Conservation (phyloP, 371 early-diverging fungal species). For the Mycotypha africana region DNA sequence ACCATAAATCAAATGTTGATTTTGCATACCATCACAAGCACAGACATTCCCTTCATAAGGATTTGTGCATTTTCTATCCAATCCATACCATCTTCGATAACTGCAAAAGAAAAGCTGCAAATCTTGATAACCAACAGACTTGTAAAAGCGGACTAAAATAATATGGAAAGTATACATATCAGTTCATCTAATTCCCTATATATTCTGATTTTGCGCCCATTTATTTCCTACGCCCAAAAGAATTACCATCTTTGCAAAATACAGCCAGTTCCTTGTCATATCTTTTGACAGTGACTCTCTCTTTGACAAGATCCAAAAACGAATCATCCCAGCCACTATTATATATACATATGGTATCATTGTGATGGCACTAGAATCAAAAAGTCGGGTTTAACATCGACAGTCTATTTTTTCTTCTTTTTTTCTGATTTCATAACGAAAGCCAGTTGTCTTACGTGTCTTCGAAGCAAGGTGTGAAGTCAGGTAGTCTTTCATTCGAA, state of each 20-base stretch:
- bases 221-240: slow-evolving; percentile 3
- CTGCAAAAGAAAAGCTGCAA: slow-evolving; percentile 8
- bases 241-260: slow-evolving; percentile 55
- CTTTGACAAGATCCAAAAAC: slow-evolving; percentile 40
- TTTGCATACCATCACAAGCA: slow-evolving; percentile 33
- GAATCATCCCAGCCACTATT: slow-evolving; percentile 40
- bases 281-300: slow-evolving; percentile 28
- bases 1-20: too few relatives aligned
- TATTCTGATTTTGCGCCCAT: too few relatives aligned
- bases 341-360: slow-evolving; percentile 44
- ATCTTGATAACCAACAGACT: slow-evolving; percentile 15
- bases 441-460: slow-evolving; percentile 61
- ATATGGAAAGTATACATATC: too few relatives aligned
- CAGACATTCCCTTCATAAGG: slow-evolving; percentile 17
- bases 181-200: too few relatives aligned
- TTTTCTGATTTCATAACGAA: not conserved
- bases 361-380: slow-evolving; percentile 25
- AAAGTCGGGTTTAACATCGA: not conserved
- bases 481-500: slow-evolving; percentile 47
- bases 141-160: not conserved
- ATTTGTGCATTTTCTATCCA: slow-evolving; percentile 39
- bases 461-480: slow-evolving; percentile 76
- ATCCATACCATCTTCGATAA: slow-evolving; percentile 8
- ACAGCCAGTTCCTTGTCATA: slow-evolving; percentile 44
- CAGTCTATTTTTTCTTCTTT: not conserved